Conservation (phyloP, 139 green algal genomes). For the Desmodesmus armatus region DNA sequence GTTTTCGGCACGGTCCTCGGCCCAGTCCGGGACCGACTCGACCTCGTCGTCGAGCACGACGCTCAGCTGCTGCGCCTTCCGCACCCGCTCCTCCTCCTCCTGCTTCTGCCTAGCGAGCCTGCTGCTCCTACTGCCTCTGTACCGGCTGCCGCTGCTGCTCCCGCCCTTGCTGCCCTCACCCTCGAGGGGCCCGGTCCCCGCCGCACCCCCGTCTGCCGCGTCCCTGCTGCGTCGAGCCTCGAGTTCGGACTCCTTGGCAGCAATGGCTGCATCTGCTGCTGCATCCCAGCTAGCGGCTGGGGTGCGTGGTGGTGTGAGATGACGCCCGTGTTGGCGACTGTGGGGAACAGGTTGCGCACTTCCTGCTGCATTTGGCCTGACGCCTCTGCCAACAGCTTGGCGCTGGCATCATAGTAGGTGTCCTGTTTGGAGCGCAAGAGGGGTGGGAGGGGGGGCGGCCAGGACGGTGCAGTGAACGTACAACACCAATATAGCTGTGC, state of each 20-base stretch:
- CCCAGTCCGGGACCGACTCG: too few relatives aligned
- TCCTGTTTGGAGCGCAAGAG: too few relatives aligned
- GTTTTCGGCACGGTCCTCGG: too few relatives aligned
- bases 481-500: too few relatives aligned
- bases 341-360: constrained; percentile 52
- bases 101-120: too few relatives aligned
- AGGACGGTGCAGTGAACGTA: too few relatives aligned
- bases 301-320: constrained; percentile 30
- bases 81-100: not conserved
- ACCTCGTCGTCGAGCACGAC: too few relatives aligned
- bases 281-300: constrained; percentile 29
- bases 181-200: not conserved
- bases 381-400: constrained; percentile 58
- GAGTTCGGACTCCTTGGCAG: constrained; percentile 32
- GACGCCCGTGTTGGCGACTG: constrained; percentile 51
- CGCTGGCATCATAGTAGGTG: constrained; percentile 60
- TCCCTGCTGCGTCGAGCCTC: not conserved
- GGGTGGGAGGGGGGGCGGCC: too few relatives aligned
- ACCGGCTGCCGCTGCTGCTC: not conserved
- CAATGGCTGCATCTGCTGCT: constrained; percentile 12
- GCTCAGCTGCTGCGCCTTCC: too few relatives aligned
- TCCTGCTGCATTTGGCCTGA: constrained; percentile 51
- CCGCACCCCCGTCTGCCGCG: not conserved
- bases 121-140: not conserved
- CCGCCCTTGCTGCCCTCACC: not conserved